Base-by-base conservation (phyloP, 2,329 filamentous ascomycete species). In the Pseudogymnoascus sp. region DNA sequence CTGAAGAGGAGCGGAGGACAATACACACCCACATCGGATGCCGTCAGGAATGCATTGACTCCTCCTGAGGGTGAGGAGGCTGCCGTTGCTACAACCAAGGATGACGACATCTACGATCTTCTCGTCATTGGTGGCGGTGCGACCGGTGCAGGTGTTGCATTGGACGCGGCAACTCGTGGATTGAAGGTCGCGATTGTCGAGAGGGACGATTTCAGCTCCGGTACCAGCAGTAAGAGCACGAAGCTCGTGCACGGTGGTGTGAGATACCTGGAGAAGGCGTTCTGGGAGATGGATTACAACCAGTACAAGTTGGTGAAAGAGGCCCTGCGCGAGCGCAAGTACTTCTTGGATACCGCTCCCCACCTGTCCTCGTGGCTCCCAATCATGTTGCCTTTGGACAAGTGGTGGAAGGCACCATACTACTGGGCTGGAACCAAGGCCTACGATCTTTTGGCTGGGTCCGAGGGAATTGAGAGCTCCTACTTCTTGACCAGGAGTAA, bases 401-500 rank as follows among this genome's bases (percentile, higher is more conserved):
- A 83, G 69, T 88, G 85, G 86, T 88, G 84, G 83, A 85, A 88
- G 72, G 84, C 82, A 18, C 86, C 86, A 4, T 88, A 89, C 74
- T 89, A 87, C 72, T 88, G 86, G 86, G 82, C 80, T 39, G 86
- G 86, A 57, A 87, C 84, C 66, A 93, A 93, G 74, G 83, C 84
- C 67, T 94, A 93, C 74, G 90, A 93, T 73, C 83, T 90, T 67
- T 79, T 93, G 62, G 90, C 90, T 68, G 89, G 89, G 15, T 87
- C 86, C 58, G 89, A 93, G 73, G 90, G 90, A 64, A 90, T 93
- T 68, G 90, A 93, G 74, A 90, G 84, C 68, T 92, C 88, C 9
- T 93, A 93, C 76, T 93, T 93, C 72, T 76, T 93, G 69, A 90
- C 89, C 36, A 86, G 86, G 72, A 91, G 87, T 72, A 91, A 91